These are phyloP conservation scores for Metarhizium humberi DNA, from an alignment of 2,329 filamentous ascomycete species.

Conservation along the genomic window DNA sequence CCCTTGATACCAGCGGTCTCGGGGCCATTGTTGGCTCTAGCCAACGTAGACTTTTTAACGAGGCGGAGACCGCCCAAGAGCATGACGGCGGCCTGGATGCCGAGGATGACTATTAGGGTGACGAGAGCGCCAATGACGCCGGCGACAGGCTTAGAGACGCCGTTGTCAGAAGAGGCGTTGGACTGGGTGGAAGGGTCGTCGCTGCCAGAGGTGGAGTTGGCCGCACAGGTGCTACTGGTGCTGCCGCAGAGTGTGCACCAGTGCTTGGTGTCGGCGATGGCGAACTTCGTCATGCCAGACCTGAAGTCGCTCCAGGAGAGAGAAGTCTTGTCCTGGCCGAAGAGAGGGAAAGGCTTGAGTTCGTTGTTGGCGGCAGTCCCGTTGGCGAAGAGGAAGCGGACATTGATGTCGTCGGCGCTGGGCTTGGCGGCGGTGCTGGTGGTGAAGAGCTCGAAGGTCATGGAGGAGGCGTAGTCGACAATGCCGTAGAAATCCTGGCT, in stretches of 20 bases:
- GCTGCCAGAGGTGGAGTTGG: conserved; percentile 15
- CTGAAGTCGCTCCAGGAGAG: conserved; percentile 64
- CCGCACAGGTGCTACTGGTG: conserved; percentile 55
- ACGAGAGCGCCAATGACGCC: conserved; percentile 73
- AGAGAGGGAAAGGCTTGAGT: conserved; percentile 43
- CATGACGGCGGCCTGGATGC: conserved; percentile 33
- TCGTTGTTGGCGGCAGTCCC: conserved; percentile 46
- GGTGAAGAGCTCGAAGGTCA: conserved; percentile 67
- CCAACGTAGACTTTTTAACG: conserved; percentile 35
- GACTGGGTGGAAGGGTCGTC: conserved; percentile 14
- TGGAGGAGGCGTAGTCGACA: conserved; percentile 74
- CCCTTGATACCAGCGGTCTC: conserved; percentile 12
- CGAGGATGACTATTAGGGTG: conserved; percentile 40
- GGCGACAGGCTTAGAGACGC: conserved; percentile 61
- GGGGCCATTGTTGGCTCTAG: not conserved
- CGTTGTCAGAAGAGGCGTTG: conserved; percentile 20
- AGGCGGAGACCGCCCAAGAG: conserved; percentile 34
- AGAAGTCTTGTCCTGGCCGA: conserved; percentile 44
- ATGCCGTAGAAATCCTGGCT: conserved; percentile 62
- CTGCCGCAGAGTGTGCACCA: conserved; percentile 77
- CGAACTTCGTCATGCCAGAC: conserved; percentile 52
- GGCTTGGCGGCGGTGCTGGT: conserved; percentile 41
- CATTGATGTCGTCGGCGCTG: conserved; percentile 35
- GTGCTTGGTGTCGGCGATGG: conserved; percentile 50
- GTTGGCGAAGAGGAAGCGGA: conserved; percentile 54